A percentile compares a stretch with the other conserved stretches of the same genome.
Evolutionary conservation across 2,329 filamentous ascomycete species (phyloP).

Genomic region (Cladosporium sp.): DNA sequence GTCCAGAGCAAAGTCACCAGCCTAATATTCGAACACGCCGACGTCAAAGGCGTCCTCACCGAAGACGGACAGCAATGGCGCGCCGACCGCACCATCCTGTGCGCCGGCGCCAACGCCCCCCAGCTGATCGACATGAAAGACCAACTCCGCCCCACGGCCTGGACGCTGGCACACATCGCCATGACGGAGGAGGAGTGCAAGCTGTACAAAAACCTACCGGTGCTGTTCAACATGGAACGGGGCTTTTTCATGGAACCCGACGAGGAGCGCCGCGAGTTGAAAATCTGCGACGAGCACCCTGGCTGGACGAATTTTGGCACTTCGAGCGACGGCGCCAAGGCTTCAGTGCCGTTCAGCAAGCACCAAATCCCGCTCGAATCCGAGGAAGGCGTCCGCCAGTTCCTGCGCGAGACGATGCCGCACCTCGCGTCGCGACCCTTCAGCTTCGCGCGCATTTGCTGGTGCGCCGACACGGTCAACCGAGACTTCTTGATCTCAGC

Average conservation of each 20-base stretch:
- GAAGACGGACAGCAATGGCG: constrained; percentile 38
- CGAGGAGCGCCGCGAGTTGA: constrained; percentile 43
- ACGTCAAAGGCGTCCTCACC: constrained; percentile 42
- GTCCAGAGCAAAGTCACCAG: constrained; percentile 40
- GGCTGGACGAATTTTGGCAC: constrained; percentile 50
- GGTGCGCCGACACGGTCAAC: constrained; percentile 55
- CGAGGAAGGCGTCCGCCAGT: constrained; percentile 44
- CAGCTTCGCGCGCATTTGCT: constrained; percentile 51
- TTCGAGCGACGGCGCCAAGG: constrained; percentile 24
- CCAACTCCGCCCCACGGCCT: constrained; percentile 52
- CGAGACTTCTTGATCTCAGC: constrained; percentile 50
- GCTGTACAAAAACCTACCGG: constrained; percentile 46
- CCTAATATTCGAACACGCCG: constrained; percentile 34
- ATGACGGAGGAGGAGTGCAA: constrained; percentile 44
- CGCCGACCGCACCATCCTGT: constrained; percentile 45
- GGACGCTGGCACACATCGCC: constrained; percentile 50
- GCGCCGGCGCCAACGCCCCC: constrained; percentile 47
- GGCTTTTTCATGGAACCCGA: constrained; percentile 51
- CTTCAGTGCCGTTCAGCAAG: constrained; percentile 40
- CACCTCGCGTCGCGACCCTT: constrained; percentile 48
- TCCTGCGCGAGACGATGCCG: constrained; percentile 51
- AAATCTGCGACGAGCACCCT: constrained; percentile 54
- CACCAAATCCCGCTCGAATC: constrained; percentile 47
- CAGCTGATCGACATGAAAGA: constrained; percentile 47
- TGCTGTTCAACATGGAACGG: constrained; percentile 47